Percentiles rank a stretch among this genome's conserved stretches.
Conservation (phyloP, 371 early-diverging fungal species). For the Umbelopsis sp. region DNA sequence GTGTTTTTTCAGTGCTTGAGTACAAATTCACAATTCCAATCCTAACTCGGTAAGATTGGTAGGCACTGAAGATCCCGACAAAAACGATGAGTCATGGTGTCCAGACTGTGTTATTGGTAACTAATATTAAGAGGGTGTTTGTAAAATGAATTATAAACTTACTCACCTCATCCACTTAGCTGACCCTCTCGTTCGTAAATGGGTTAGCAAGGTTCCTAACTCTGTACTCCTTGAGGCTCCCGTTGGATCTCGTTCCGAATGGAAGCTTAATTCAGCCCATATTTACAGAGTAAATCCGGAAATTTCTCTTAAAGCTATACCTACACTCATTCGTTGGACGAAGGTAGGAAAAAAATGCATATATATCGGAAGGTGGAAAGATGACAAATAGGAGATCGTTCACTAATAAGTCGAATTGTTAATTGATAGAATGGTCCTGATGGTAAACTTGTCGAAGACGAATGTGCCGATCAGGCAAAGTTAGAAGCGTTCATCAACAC, state of each 20-base stretch:
- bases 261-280: slow-evolving; percentile 56
- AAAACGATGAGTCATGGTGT: slow-evolving; percentile 64
- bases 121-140: neutral
- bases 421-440: slow-evolving; percentile 40
- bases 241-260: slow-evolving; percentile 56
- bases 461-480: slow-evolving; percentile 48
- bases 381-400: neutral
- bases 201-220: slow-evolving; percentile 39
- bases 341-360: slow-evolving; percentile 36
- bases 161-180: slow-evolving; percentile 34
- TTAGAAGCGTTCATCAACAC: slow-evolving; percentile 41
- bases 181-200: slow-evolving; percentile 55
- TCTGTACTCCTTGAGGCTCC: slow-evolving; percentile 55
- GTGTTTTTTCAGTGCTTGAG: neutral
- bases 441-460: slow-evolving; percentile 51
- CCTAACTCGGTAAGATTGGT: too few species aligned
- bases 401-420: slow-evolving; percentile 9
- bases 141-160: neutral
- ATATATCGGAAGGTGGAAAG: neutral
- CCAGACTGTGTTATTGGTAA: slow-evolving; percentile 56
- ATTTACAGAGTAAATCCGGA: slow-evolving; percentile 46
- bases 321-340: slow-evolving; percentile 61
- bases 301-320: slow-evolving; percentile 52
- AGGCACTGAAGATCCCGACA: slow-evolving; percentile 29
- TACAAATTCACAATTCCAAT: too few species aligned